phyloP scores from a whole-genome alignment of 495 filamentous ascomycete species.

The Aspergillus steynii region DNA sequence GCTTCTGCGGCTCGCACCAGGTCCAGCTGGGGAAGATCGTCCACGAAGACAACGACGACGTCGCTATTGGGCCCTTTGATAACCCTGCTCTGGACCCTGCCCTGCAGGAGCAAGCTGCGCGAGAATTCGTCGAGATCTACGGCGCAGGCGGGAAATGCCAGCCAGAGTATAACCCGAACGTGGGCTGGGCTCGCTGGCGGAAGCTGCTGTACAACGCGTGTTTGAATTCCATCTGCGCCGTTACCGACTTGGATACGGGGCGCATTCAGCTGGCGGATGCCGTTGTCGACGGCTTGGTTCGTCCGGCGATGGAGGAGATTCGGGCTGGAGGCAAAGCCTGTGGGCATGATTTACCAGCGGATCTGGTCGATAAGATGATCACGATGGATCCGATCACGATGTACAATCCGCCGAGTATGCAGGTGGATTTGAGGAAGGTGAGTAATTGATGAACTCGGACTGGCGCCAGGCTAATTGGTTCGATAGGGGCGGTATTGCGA shows the following conservation, averaged over 20 bases:
- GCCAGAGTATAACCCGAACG: slow-evolving; percentile 32
- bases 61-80: slow-evolving; percentile 47
- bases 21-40: slow-evolving; percentile 42
- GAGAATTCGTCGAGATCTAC: slow-evolving; percentile 44
- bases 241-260: slow-evolving; percentile 50
- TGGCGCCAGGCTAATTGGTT: background rate
- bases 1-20: slow-evolving; percentile 49
- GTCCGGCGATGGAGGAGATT: slow-evolving; percentile 45
- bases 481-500: slow-evolving; percentile 51
- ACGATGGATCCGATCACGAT: slow-evolving; percentile 31
- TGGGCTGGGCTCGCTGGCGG: slow-evolving; percentile 45
- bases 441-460: background rate
- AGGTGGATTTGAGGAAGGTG: slow-evolving; percentile 44
- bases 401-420: slow-evolving; percentile 49
- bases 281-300: slow-evolving; percentile 40
- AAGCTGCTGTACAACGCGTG: slow-evolving; percentile 53
- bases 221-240: slow-evolving; percentile 46
- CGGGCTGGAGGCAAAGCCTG: slow-evolving; percentile 24
- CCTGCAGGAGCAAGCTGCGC: slow-evolving; percentile 25
- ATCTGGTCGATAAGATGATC: slow-evolving; percentile 29
- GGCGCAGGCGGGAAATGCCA: slow-evolving; percentile 28
- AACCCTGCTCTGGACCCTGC: slow-evolving; percentile 26
- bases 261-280: slow-evolving; percentile 39
- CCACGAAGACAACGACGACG: slow-evolving; percentile 41
- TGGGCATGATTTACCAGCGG: slow-evolving; percentile 20